Conservation (phyloP, 2,329 filamentous ascomycete genomes). For the Ascocoryne sarcoides region DNA sequence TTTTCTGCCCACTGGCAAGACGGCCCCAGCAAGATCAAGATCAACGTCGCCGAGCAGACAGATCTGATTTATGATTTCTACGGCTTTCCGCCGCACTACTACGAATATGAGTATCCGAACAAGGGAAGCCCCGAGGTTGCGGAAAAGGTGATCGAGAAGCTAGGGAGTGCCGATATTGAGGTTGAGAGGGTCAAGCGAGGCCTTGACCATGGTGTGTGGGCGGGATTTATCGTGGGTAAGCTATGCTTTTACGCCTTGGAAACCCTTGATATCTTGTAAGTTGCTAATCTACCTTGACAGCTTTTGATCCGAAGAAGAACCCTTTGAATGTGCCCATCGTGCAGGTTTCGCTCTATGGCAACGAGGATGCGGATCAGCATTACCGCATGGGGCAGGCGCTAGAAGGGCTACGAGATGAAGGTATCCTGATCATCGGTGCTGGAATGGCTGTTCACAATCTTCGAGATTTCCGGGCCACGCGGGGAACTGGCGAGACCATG, state of each 20-base stretch:
- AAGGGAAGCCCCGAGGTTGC: conserved; percentile 53
- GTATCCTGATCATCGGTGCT: conserved; percentile 58
- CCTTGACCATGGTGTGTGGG: conserved; percentile 66
- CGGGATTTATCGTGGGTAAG: conserved; percentile 42
- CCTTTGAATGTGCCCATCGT: conserved; percentile 60
- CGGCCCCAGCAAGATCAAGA: conserved; percentile 43
- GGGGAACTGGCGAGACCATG: conserved; percentile 42
- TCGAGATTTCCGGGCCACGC: conserved; percentile 40
- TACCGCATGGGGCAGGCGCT: conserved; percentile 59
- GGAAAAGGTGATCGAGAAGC: conserved; percentile 45
- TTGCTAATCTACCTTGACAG: conserved; percentile 8
- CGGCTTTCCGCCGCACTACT: conserved; percentile 62
- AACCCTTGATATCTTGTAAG: not conserved
- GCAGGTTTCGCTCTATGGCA: conserved; percentile 60
- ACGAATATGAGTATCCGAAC: conserved; percentile 58
- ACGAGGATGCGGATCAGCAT: conserved; percentile 55
- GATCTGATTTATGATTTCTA: conserved; percentile 71
- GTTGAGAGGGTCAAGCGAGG: conserved; percentile 53
- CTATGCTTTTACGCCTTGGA: conserved; percentile 3
- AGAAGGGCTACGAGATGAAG: conserved; percentile 53
- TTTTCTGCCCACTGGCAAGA: conserved; percentile 74
- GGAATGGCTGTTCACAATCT: conserved; percentile 73
- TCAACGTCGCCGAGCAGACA: conserved; percentile 55
- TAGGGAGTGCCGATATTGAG: conserved; percentile 49
- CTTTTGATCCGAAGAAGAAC: conserved; percentile 33